Base-by-base conservation (phyloP, 140 eudicot genomes). In the Flaveria floridana region DNA sequence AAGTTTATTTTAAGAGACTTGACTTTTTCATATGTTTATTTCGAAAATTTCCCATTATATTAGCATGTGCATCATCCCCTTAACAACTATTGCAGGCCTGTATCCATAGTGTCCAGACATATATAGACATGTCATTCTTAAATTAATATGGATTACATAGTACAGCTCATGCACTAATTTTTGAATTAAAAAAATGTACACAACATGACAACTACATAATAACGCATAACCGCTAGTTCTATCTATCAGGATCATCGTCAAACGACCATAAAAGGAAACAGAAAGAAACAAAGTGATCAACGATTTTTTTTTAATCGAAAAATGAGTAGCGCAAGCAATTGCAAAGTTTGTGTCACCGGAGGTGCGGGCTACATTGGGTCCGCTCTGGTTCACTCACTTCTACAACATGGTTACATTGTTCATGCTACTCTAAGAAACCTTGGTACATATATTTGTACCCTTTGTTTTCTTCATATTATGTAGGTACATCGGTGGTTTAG, bases 321-420 rank as follows among this genome's bases (percentile, higher is more conserved):
- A 71, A 75, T 83, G 82, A 80, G 73, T 67, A 70, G 34, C 18
- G 68, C 70, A 72, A 47, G 53, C 56, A 14, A 23, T 0, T 68
- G 64, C 71, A 87, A 78, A 69, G 96, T 90, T 47, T 86, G 91
- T 76, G 95, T 87, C 4, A 90, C 96, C 0, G 95, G 95, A 53
- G 89, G 89, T 72, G 81, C 86, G 12, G 88, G 96, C 51, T 84
- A 80, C 73, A 73, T 90, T 46, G 95, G 84, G 44, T 90, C 91
- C 41, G 85, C 67, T 10, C 83, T 90, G 11, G 84, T 87, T 71
- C 81, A 79, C 66, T 52, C 82, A 21, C 85, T 90, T 19, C 28
- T 90, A 20, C 55, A 82, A 21, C 77, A 37, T 9, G 95, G 91
- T 30, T 81, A 86, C 67, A 78, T 18, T 14, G 89, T 87, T 44